Percentiles rank a stretch among this genome's conserved stretches.
Evolutionary conservation across 345 rosid species (phyloP).

Genomic region (Bruguiera sexangula): DNA sequence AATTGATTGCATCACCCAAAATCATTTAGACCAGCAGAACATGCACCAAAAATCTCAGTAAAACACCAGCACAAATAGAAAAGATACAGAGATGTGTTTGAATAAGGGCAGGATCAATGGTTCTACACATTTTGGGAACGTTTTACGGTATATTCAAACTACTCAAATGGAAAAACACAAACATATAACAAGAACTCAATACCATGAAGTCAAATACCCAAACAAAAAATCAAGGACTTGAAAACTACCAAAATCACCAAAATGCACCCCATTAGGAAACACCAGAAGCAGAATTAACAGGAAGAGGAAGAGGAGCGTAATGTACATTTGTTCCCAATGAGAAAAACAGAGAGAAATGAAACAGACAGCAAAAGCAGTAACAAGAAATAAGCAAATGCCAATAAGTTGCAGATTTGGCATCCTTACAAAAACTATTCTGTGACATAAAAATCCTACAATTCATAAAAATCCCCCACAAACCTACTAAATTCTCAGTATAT

Average conservation of each 20-base stretch:
- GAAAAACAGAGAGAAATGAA: not conserved
- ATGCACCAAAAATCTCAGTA: constrained; percentile 4
- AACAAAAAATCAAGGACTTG: not conserved
- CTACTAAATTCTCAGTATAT: not conserved
- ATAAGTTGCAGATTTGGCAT: not conserved
- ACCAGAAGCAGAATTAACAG: not conserved
- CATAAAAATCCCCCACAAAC: not conserved
- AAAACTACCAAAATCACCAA: not conserved
- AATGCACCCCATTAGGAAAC: not conserved
- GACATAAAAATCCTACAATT: not conserved
- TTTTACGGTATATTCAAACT: too few relatives aligned
- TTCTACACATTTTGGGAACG: too few relatives aligned
- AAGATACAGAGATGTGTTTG: not conserved
- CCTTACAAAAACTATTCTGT: constrained; percentile 3
- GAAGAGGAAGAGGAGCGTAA: too few relatives aligned
- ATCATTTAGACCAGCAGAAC: constrained; percentile 2
- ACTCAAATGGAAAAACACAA: too few relatives aligned
- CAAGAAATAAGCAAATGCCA: not conserved
- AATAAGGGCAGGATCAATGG: not conserved
- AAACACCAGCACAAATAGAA: constrained; percentile 6
- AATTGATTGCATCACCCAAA: not conserved
- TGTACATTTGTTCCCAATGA: too few relatives aligned
- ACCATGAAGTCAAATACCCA: not conserved
- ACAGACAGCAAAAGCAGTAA: not conserved
- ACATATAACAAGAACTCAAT: too few relatives aligned